Percentiles rank a stretch among this genome's conserved stretches.
Evolutionary conservation across 495 filamentous ascomycete species (phyloP).

Genomic region (Penicillium silybi): DNA sequence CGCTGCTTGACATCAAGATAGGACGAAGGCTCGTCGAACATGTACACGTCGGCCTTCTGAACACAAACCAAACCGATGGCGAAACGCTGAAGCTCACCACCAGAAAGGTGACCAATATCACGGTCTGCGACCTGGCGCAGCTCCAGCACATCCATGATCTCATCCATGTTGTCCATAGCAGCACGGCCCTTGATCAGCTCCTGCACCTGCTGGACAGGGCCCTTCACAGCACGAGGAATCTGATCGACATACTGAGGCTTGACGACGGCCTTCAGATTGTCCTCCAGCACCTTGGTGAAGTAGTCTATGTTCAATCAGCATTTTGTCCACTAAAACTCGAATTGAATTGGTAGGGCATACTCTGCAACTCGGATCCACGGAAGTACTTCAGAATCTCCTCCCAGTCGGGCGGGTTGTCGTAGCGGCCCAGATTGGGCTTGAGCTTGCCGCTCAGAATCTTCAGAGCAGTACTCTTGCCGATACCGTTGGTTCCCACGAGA

Average conservation of each 20-base stretch:
- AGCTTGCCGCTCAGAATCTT: slow-evolving; percentile 98
- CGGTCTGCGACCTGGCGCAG: slow-evolving; percentile 81
- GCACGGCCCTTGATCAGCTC: slow-evolving; percentile 67
- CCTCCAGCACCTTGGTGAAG: slow-evolving; percentile 96
- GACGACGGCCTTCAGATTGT: slow-evolving; percentile 92
- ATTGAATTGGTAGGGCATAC: slow-evolving; percentile 43
- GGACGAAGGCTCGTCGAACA: slow-evolving; percentile 99
- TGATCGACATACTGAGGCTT: slow-evolving; percentile 99
- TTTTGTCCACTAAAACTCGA: neutral
- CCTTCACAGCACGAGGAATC: slow-evolving; percentile 86
- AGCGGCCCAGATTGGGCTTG: slow-evolving; percentile 94
- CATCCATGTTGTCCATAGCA: slow-evolving; percentile 74
- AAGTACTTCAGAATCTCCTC: slow-evolving; percentile 98
- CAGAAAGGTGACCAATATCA: slow-evolving; percentile 83
- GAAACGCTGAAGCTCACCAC: slow-evolving; percentile 96
- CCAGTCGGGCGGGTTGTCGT: slow-evolving; percentile 97
- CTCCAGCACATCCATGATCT: slow-evolving; percentile 83
- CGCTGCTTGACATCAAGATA: slow-evolving; percentile 99
- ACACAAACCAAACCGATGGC: slow-evolving; percentile 95
- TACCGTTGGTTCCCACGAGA: slow-evolving; percentile 98
- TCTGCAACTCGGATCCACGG: slow-evolving; percentile 94
- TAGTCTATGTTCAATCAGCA: slow-evolving; percentile 62
- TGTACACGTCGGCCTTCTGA: slow-evolving; percentile 96
- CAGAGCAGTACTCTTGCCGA: slow-evolving; percentile 96
- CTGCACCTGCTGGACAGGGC: slow-evolving; percentile 69